Percentiles rank a stretch among this genome's conserved stretches.
phyloP scores from a whole-genome alignment of 2,329 filamentous ascomycete genomes.

The Fusarium sp. region DNA sequence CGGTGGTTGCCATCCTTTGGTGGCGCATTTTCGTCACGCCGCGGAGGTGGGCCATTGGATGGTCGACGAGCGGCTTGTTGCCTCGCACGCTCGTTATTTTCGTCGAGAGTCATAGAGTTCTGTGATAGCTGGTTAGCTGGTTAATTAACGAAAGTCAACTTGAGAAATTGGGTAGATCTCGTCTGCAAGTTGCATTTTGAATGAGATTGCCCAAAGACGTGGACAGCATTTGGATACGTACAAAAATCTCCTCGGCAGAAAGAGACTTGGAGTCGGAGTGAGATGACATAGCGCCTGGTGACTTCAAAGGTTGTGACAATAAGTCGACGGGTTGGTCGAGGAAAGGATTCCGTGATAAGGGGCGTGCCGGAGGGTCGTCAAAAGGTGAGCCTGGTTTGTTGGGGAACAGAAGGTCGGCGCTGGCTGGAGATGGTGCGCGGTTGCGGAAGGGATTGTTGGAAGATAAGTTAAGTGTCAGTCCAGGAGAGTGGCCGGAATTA shows the following conservation, averaged over 20 bases:
- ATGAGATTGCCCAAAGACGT: background rate
- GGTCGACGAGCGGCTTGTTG: constrained; percentile 58
- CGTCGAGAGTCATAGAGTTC: constrained; percentile 77
- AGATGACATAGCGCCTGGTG: constrained; percentile 65
- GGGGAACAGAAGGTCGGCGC: constrained; percentile 52
- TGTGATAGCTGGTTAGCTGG: constrained; percentile 52
- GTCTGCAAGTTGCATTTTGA: background rate
- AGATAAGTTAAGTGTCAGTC: constrained; percentile 75
- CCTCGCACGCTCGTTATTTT: constrained; percentile 59
- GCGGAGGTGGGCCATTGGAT: constrained; percentile 46
- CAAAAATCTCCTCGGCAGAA: constrained; percentile 79
- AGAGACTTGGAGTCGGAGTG: constrained; percentile 61
- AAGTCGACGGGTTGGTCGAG: constrained; percentile 66
- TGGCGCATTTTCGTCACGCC: constrained; percentile 61
- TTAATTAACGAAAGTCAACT: background rate
- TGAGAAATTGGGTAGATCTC: background rate
- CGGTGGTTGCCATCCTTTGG: constrained; percentile 65
- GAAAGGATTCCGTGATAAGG: constrained; percentile 81
- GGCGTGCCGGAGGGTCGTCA: constrained; percentile 70
- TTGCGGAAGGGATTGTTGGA: constrained; percentile 89
- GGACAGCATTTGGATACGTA: constrained; percentile 64
- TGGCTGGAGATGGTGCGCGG: constrained; percentile 72
- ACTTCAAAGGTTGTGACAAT: constrained; percentile 56
- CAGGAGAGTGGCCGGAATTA: constrained; percentile 50
- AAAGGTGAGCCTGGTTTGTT: constrained; percentile 68